These are phyloP conservation scores for Talaromyces albobiverticillius DNA, from an alignment of 2,329 filamentous ascomycete species.

Conservation along the genomic window DNA sequence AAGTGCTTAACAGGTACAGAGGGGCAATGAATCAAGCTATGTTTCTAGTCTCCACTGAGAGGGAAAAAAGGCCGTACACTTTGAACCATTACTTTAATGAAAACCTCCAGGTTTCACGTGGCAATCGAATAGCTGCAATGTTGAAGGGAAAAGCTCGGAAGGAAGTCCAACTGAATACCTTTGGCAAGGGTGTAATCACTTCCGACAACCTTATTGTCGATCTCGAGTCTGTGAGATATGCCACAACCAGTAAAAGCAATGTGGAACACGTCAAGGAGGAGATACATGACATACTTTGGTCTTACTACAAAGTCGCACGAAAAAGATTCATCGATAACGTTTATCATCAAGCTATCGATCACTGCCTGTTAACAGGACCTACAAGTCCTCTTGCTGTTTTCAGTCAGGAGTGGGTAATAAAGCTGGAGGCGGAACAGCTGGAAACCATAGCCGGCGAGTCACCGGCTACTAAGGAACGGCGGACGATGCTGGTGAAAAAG, in stretches of 20 bases:
- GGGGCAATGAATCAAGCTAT: constrained; percentile 48
- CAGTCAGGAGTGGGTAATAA: constrained; percentile 49
- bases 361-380: constrained; percentile 47
- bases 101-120: constrained; percentile 4
- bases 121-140: constrained; percentile 7
- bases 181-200: not conserved
- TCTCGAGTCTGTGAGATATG: constrained; percentile 3
- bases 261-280: constrained; percentile 8
- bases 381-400: constrained; percentile 38
- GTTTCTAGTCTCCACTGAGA: constrained; percentile 55
- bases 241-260: constrained; percentile 11
- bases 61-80: constrained; percentile 46
- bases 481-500: not conserved
- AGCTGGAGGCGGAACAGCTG: constrained; percentile 30
- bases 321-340: constrained; percentile 64
- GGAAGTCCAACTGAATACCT: not conserved
- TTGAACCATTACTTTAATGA: constrained; percentile 51
- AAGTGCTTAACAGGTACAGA: constrained; percentile 47
- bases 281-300: constrained; percentile 58
- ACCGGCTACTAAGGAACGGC: constrained; percentile 6
- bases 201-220: constrained; percentile 8
- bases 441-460: constrained; percentile 5
- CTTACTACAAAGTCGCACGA: constrained; percentile 61
- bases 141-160: constrained; percentile 8
- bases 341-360: constrained; percentile 56